Evolutionary conservation across 2,329 filamentous ascomycete species (phyloP).

Genomic region (Aspergillus ustus): DNA sequence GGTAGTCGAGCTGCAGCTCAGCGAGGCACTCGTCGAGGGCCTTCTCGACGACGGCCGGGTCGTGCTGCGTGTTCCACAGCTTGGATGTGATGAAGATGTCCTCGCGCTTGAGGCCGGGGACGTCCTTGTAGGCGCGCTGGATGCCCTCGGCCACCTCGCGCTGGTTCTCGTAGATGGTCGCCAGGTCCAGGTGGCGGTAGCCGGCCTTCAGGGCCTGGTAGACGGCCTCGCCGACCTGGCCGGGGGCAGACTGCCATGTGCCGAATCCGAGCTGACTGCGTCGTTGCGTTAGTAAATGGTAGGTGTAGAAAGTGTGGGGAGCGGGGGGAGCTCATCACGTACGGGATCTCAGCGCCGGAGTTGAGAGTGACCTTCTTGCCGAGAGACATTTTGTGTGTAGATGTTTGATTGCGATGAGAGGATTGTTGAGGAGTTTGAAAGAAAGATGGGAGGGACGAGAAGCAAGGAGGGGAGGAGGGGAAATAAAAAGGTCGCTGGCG

Average conservation of each 20-base stretch:
- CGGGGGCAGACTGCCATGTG: constrained; percentile 47
- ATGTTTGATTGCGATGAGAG: background rate
- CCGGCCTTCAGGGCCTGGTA: constrained; percentile 46
- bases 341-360: constrained; percentile 46
- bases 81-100: constrained; percentile 60
- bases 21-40: constrained; percentile 56
- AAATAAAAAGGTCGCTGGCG: constrained; percentile 14
- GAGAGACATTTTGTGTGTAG: constrained; percentile 42
- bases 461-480: constrained; percentile 6
- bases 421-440: background rate
- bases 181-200: constrained; percentile 47
- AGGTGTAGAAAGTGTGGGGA: background rate
- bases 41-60: constrained; percentile 55
- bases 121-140: constrained; percentile 41
- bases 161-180: constrained; percentile 48
- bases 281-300: constrained; percentile 7
- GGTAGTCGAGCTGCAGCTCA: constrained; percentile 58
- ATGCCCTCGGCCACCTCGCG: constrained; percentile 41
- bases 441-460: constrained; percentile 1
- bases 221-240: constrained; percentile 45
- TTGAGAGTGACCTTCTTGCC: constrained; percentile 46
- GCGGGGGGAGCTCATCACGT: constrained; percentile 17
- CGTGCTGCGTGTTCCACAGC: constrained; percentile 62
- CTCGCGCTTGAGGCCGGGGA: constrained; percentile 47
- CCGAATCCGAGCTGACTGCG: constrained; percentile 45